phyloP scores from a whole-genome alignment of 1,284 basidiomycete species.

The Malassezia restricta region DNA sequence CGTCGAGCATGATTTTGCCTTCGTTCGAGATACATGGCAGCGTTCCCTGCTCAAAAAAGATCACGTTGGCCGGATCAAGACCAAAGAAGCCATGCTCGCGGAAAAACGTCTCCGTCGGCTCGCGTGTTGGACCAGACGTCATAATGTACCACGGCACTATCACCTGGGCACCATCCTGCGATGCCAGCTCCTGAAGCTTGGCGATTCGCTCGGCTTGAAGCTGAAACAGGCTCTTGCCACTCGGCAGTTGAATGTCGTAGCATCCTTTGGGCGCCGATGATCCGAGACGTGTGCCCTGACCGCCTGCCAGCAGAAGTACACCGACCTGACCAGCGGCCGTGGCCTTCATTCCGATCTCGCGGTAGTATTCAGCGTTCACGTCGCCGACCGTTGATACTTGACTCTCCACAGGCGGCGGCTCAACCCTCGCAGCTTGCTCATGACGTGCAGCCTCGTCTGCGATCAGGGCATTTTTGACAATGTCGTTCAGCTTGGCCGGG shows the following conservation, averaged over 20 bases:
- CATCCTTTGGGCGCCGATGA: constrained; percentile 89
- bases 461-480: constrained; percentile 65
- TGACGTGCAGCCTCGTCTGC: constrained; percentile 55
- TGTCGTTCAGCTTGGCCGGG: constrained; percentile 76
- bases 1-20: constrained; percentile 82
- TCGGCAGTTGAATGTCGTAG: constrained; percentile 89
- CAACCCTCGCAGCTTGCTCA: constrained; percentile 44
- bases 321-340: constrained; percentile 71
- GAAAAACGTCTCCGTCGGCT: constrained; percentile 78
- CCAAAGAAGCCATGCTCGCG: constrained; percentile 69
- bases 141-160: constrained; percentile 95
- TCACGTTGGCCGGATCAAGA: constrained; percentile 63
- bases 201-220: constrained; percentile 89
- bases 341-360: constrained; percentile 63
- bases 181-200: constrained; percentile 65
- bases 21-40: constrained; percentile 87
- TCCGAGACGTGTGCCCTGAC: constrained; percentile 89
- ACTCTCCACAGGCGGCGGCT: constrained; percentile 27
- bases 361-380: constrained; percentile 50
- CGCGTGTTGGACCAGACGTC: constrained; percentile 90
- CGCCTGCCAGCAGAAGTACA: constrained; percentile 91
- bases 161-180: constrained; percentile 46
- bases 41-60: constrained; percentile 96
- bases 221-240: constrained; percentile 86
- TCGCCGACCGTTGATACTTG: constrained; percentile 28